Evolutionary conservation across 768 basidiomycete species (phyloP).

Genomic region (Boletus bicolor): DNA sequence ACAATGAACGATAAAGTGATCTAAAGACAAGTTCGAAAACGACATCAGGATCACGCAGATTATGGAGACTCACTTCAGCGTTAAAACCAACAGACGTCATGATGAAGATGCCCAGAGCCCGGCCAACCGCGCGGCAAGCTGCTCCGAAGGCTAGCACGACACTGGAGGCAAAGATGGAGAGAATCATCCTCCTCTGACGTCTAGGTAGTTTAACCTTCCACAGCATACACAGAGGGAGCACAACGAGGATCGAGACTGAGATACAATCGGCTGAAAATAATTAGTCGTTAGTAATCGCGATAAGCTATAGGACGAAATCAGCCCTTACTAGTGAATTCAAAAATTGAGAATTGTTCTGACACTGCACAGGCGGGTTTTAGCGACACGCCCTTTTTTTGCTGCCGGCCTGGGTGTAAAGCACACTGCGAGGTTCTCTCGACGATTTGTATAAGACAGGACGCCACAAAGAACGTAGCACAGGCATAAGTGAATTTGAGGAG

Average conservation of each 20-base stretch:
- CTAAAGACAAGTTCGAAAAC: not conserved
- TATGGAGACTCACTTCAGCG: conserved; percentile 1
- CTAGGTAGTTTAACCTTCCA: conserved; percentile 16
- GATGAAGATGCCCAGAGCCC: not conserved
- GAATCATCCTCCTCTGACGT: conserved; percentile 10
- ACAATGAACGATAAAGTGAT: conserved; percentile 3
- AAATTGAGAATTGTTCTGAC: not conserved
- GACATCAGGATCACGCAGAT: not conserved
- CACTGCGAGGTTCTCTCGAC: not conserved
- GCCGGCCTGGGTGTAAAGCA: not conserved
- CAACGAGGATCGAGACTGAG: conserved; percentile 4
- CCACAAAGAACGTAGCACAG: not conserved
- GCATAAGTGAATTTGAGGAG: not conserved
- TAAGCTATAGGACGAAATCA: not conserved
- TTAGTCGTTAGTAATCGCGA: not conserved
- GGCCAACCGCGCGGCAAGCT: not conserved
- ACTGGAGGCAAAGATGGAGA: conserved; percentile 6
- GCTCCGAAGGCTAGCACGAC: conserved; percentile 8
- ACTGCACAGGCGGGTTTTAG: not conserved
- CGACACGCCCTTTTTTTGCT: not conserved
- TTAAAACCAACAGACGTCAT: not conserved
- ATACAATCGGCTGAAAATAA: conserved; percentile 7
- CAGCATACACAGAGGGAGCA: conserved; percentile 11
- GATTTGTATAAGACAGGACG: conserved; percentile 1
- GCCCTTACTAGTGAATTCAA: too few relatives aligned